These are phyloP conservation scores for Grigorovia humatica DNA, from an alignment of 805 yeast genomes.

Conservation along the genomic window DNA sequence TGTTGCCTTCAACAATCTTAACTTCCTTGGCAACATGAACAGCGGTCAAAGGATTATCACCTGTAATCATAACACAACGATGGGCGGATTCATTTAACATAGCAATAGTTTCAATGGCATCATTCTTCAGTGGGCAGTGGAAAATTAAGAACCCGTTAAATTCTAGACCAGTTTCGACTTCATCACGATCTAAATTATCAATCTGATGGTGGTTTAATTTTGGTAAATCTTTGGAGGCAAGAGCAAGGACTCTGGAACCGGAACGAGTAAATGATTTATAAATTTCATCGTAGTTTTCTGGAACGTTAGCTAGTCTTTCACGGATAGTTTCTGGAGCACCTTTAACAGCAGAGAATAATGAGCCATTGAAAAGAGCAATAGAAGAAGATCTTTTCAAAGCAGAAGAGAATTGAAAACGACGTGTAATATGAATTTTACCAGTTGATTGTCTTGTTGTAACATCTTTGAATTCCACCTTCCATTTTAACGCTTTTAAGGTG, in stretches of 20 bases:
- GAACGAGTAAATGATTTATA: conserved; percentile 87
- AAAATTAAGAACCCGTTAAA: conserved; percentile 93
- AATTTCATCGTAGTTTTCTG: conserved; percentile 70
- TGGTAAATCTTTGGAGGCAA: conserved; percentile 72
- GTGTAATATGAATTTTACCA: conserved; percentile 56
- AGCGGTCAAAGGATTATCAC: conserved; percentile 97
- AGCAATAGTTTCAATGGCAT: conserved; percentile 79
- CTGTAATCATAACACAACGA: conserved; percentile 95
- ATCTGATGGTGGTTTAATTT: conserved; percentile 39
- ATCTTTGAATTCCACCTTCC: conserved; percentile 76
- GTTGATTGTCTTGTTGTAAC: conserved; percentile 40
- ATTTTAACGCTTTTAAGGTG: conserved; percentile 75
- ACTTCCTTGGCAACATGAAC: conserved; percentile 96
- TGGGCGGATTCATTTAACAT: conserved; percentile 94
- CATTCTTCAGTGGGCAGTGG: conserved; percentile 93
- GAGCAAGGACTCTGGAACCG: conserved; percentile 94
- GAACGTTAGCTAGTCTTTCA: conserved; percentile 59
- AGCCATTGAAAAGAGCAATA: conserved; percentile 49
- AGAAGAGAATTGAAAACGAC: conserved; percentile 95
- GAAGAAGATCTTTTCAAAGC: conserved; percentile 92
- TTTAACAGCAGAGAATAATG: conserved; percentile 72
- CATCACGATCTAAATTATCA: conserved; percentile 58
- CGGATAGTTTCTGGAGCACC: conserved; percentile 98
- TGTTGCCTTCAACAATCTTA: conserved; percentile 71
- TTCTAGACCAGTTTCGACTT: conserved; percentile 59